Conservation (phyloP, 75 land plant species). For the Cupressus sempervirens region DNA sequence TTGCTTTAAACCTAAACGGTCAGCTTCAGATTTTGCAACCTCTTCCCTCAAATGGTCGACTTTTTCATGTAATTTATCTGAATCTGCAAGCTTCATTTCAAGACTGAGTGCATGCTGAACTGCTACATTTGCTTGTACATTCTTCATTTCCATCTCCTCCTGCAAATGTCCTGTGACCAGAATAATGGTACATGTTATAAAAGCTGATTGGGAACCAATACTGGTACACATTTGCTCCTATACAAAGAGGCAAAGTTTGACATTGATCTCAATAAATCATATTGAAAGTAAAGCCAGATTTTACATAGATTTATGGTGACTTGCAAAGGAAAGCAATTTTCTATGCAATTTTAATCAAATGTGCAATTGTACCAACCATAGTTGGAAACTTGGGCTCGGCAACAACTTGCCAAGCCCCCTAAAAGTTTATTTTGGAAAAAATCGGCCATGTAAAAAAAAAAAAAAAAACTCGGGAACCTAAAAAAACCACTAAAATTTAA, state of each 20-base stretch:
- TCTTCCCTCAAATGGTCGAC: conserved; percentile 31
- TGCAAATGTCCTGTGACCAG: conserved; percentile 39
- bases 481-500: no score
- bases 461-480: no score
- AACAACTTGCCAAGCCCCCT: no score
- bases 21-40: conserved; percentile 36
- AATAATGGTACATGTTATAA: not conserved
- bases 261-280: not conserved
- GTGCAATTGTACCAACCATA: not conserved
- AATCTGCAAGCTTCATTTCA: conserved; percentile 35
- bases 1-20: conserved; percentile 25
- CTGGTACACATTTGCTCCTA: not conserved
- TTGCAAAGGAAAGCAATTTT: not conserved
- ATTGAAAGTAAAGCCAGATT: not conserved
- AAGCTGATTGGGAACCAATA: not conserved
- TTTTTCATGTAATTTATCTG: conserved; percentile 28
- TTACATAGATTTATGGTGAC: not conserved
- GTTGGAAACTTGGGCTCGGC: no score
- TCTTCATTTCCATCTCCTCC: conserved; percentile 47
- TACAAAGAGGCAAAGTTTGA: not conserved
- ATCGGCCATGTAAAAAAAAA: no score
- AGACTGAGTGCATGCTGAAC: conserved; percentile 34
- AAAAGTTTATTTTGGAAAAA: no score
- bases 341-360: not conserved
- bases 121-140: conserved; percentile 26